These are phyloP conservation scores for Heimioporus sp. DNA, from an alignment of 768 basidiomycete genomes.

Conservation along the genomic window DNA sequence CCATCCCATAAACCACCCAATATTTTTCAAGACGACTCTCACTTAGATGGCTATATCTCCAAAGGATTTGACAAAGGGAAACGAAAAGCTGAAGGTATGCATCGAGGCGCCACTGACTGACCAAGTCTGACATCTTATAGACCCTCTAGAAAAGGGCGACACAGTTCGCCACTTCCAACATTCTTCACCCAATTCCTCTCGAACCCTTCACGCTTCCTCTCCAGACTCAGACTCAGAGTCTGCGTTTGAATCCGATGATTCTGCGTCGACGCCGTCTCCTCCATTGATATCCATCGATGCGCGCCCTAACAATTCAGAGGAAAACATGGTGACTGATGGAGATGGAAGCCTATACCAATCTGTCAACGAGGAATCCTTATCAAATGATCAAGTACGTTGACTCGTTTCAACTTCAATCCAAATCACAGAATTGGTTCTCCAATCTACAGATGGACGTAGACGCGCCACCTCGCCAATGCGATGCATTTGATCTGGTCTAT, in stretches of 20 bases:
- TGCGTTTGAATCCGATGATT: neutral
- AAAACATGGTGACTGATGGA: neutral
- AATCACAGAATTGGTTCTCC: neutral
- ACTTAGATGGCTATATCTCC: neutral
- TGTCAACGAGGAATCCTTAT: slow-evolving; percentile 1
- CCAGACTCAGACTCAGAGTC: slow-evolving; percentile 8
- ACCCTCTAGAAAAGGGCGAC: slow-evolving; percentile 1
- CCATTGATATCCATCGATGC: neutral
- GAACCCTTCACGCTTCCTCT: neutral
- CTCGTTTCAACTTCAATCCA: neutral
- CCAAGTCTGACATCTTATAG: neutral
- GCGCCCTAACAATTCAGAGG: neutral
- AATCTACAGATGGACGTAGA: slow-evolving; percentile 20
- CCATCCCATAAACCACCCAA: slow-evolving; percentile 8
- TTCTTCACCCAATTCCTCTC: neutral
- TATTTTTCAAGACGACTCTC: neutral
- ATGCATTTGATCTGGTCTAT: slow-evolving; percentile 20
- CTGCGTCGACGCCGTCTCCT: slow-evolving; percentile 6
- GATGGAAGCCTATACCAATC: slow-evolving; percentile 18
- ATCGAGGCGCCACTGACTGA: too few species aligned
- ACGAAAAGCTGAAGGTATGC: slow-evolving; percentile 15
- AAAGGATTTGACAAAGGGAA: slow-evolving; percentile 18
- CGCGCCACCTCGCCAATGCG: neutral
- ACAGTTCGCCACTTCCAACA: neutral
- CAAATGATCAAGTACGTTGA: slow-evolving; percentile 10